Evolutionary conservation across 306 rosid species (phyloP), one percentile per base, ranked within the genome.

Genomic region (Corylus americana): DNA sequence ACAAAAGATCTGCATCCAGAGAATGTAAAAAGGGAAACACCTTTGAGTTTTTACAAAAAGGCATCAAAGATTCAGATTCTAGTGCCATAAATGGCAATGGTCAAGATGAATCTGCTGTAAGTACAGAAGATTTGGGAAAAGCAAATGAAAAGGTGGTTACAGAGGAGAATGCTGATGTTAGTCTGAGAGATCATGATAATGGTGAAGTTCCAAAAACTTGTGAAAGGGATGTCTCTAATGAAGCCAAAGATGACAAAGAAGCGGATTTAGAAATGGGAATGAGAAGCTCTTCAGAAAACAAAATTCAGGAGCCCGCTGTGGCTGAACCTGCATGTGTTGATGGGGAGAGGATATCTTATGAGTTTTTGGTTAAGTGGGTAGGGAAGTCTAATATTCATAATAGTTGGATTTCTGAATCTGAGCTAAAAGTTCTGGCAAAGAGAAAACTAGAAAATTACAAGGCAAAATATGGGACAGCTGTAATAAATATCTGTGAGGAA

Each of bases 391-490:
- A 96, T 87, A 79, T 96, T 84, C 99, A 96, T 81, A 93, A 91
- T 83, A 86, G 90, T 71, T 96, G 99, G 99, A 87, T 96, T 71
- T 83, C 99, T 71, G 99, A 96, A 84, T 91, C 97, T 81, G 96
- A 87, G 76, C 83, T 96, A 76, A 96, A 96, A 90, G 87, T 58
- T 75, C 84, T 91, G 88, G 99, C 99, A 5, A 96, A 93, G 93
- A 90, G 99, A 87, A 96, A 96, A 85, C 89, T 96, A 66, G 99
- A 96, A 86, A 96, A 96, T 86, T 96, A 96, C 85, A 96, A 91
- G 89, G 98, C 94, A 6, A 96, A 96, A 86, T 92, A 93, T 86
- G 99, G 99, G 80, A 88, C 83, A 48, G 78, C 91, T 3, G 86
- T 88, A 73, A 93, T 96, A 82, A 88, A 93, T 82, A 90, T 96